Evolutionary conservation across 768 basidiomycete genomes (phyloP).

Genomic region (Tulasnella sp.): DNA sequence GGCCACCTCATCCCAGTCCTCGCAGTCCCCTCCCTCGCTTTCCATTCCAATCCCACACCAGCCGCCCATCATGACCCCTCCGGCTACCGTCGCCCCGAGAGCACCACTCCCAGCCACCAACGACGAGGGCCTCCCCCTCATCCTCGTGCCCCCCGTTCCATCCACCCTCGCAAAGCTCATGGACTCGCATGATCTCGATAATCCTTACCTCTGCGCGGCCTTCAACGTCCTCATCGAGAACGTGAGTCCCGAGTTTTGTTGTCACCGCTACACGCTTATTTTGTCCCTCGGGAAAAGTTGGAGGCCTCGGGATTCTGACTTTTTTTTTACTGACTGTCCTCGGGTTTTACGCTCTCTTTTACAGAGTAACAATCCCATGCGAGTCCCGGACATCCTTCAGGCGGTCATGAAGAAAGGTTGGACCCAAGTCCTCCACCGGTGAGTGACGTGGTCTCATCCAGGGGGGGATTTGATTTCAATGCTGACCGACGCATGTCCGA

Average conservation of each 20-base stretch:
- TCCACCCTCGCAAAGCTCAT: slow-evolving; percentile 3
- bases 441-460: neutral
- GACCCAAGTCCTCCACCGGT: slow-evolving; percentile 12
- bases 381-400: slow-evolving; percentile 12
- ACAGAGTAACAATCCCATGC: slow-evolving; percentile 11
- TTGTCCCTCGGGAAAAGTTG: neutral
- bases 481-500: neutral
- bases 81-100: neutral
- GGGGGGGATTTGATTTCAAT: neutral
- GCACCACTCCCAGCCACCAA: neutral
- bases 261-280: neutral
- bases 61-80: neutral
- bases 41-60: neutral
- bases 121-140: neutral
- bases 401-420: slow-evolving; percentile 9
- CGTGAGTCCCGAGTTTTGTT: slow-evolving; percentile 4
- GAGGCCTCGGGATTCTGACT: neutral
- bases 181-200: slow-evolving; percentile 14
- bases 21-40: neutral
- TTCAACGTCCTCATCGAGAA: slow-evolving; percentile 16
- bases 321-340: neutral
- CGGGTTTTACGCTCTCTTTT: neutral
- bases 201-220: slow-evolving; percentile 12
- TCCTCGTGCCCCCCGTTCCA: slow-evolving; percentile 10
- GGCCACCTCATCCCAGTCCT: neutral